Base-by-base conservation (phyloP, 2,329 filamentous ascomycete species). In the Neonectria coccinea region DNA sequence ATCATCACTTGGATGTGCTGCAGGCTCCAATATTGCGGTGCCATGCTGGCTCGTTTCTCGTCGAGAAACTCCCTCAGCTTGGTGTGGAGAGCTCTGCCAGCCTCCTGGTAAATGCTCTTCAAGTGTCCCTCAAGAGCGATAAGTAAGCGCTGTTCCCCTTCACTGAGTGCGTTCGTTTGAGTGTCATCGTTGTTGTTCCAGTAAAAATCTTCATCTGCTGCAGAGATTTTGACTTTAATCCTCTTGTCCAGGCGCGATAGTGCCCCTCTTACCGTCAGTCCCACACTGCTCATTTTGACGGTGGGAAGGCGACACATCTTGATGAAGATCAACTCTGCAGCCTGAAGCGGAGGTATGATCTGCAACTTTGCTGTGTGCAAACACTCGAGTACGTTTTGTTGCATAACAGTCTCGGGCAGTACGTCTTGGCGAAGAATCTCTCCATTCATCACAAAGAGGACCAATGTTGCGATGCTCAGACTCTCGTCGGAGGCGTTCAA, bases 1-100 rank as follows among this genome's bases (percentile, higher is more conserved):
- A 50, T 50, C 47, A 50, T 50, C 2, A 50, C 47, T 18, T 50
- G 47, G 47, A 50, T 50, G 22, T 50, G 47, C 22, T 50, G 47
- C 47, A 25, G 47, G 11, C 29, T 50, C 47, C 47, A 50, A 11
- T 22, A 50, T 11, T 50, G 22, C 6, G 47, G 22, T 11, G 47
- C 47, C 25, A 2, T 16, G 2, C n/a, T 16, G 12, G 22, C n/a
- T 20, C 9, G 3, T 16, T 50, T 50, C 3, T 29, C 47, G 29
- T 27, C 16, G 12, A 33, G 6, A 16, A 50, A 50, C 47, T 50
- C 47, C 22, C 3, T 29, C 22, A 50, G 12, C 29, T 50, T 50
- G 8, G 22, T 50, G 47, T 50, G 47, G 5, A 50, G 47, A 16
- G 47, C 47, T 33, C 47, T 27, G 8, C 47, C 47, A 11, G 22